Evolutionary conservation across 228 moss, liverwort and hornwort genomes (phyloP), one percentile per base, ranked within the genome.

Genomic region (Sphagnum magellanicum): DNA sequence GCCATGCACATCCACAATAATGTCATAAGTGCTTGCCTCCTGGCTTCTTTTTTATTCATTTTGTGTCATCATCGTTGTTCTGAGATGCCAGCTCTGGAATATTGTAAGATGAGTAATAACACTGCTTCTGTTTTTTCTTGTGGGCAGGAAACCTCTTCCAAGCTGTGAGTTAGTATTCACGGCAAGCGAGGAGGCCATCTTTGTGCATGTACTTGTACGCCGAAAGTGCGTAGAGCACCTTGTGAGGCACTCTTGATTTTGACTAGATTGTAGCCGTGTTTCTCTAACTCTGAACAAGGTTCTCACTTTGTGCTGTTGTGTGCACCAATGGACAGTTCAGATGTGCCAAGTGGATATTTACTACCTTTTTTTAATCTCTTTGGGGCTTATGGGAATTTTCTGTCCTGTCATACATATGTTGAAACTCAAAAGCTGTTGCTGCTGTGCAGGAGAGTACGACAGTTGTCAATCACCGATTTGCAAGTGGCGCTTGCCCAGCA

Each of bases 121-220:
- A 12, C 55, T 55, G 8, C 12, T 12, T 55, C 55, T 12, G 12
- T 55, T 8, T 55, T 55, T 55, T 55, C 55, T 55, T 55, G 55
- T 8, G 55, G 61, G 70, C 98, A 98, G 98, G 86, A 92, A 89
- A 71, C 86, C 90, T 57, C 75, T 98, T 64, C 90, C 87, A 71
- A 94, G 94, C 77, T 98, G 98, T 74, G 98, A 98, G 70, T 81
- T 92, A 68, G 75, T 83, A 52, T 92, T 98, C 77, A 83, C 91
- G 81, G 81, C 93, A 66, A 98, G 92, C 84, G 94, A 98, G 73
- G 98, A 98, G 75, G 90, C 94, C 73, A 82, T 98, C 79, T 98
- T 85, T 82, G 87, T 98, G 73, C 98, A 98, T 75, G 94, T 89
- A 66, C 73, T 98, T 61, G 85, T 98, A 78, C 90, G 98, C 77